These are phyloP conservation scores for Ophiostoma sp. DNA, from an alignment of 2,329 filamentous ascomycete species.

Conservation along the genomic window DNA sequence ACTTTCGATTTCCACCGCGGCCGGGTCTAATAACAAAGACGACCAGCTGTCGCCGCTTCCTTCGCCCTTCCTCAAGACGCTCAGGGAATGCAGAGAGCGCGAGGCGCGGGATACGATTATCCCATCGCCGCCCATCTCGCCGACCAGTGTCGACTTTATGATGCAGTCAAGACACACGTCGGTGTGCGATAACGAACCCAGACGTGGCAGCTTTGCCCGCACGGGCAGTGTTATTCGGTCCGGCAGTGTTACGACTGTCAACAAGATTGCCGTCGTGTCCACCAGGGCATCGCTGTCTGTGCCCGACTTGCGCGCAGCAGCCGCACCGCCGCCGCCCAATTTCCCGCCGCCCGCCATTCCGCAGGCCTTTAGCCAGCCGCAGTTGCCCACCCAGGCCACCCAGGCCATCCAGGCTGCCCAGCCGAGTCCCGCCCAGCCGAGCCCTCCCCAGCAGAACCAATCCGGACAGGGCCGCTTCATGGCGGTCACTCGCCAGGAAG, in stretches of 20 bases:
- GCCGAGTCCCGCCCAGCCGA: neutral
- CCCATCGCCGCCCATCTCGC: slow-evolving; percentile 47
- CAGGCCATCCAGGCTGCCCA: neutral
- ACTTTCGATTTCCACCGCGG: neutral
- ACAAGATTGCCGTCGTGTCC: slow-evolving; percentile 1
- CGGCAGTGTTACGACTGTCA: neutral
- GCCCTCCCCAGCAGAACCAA: slow-evolving; percentile 23
- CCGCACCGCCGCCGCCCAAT: slow-evolving; percentile 9
- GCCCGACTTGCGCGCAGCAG: slow-evolving; percentile 16
- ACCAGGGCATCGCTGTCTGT: slow-evolving; percentile 31
- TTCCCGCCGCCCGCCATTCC: slow-evolving; percentile 9
- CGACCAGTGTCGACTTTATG: slow-evolving; percentile 48
- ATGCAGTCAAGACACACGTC: slow-evolving; percentile 35
- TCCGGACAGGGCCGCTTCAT: slow-evolving; percentile 43
- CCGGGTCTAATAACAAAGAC: neutral
- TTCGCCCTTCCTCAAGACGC: neutral
- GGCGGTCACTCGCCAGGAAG: slow-evolving; percentile 54
- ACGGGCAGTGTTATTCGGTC: neutral
- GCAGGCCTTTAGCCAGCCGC: neutral
- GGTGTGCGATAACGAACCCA: slow-evolving; percentile 24
- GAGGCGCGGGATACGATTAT: neutral
- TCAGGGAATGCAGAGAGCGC: neutral
- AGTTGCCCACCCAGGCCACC: neutral
- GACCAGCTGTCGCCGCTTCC: slow-evolving; percentile 21
- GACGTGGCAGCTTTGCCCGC: neutral